Percentiles rank a stretch among this genome's conserved stretches.
Evolutionary conservation across 1,139 yeast genomes (phyloP).

Genomic region (Magnusiomyces clavatus): DNA sequence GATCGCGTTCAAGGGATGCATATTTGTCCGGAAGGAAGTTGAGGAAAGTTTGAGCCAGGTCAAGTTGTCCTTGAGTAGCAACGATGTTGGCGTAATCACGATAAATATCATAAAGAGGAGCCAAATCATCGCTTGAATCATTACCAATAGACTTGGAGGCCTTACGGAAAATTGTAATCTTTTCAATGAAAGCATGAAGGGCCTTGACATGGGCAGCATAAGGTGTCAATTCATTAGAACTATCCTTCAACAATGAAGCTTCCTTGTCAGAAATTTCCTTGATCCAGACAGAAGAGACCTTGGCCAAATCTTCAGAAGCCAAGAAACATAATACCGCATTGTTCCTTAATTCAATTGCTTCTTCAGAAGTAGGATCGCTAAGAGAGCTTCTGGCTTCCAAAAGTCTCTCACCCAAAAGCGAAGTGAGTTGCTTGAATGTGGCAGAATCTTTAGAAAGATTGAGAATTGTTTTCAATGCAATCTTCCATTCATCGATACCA

Average conservation of each 20-base stretch:
- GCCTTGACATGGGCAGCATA: conserved; percentile 83
- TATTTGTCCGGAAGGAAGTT: conserved; percentile 60
- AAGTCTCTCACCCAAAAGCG: conserved; percentile 68
- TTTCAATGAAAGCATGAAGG: conserved; percentile 73
- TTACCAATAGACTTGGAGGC: conserved; percentile 15
- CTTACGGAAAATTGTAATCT: conserved; percentile 67
- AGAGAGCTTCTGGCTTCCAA: conserved; percentile 32
- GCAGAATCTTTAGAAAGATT: conserved; percentile 43
- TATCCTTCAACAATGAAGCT: conserved; percentile 39
- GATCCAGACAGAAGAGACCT: conserved; percentile 77
- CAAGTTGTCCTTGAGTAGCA: conserved; percentile 78
- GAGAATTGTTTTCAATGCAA: conserved; percentile 62
- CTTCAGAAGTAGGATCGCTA: conserved; percentile 19
- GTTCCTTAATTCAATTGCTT: conserved; percentile 43
- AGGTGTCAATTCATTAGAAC: conserved; percentile 44
- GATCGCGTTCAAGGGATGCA: conserved; percentile 62
- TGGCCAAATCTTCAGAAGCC: conserved; percentile 76
- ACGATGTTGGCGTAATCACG: conserved; percentile 76
- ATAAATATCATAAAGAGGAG: conserved; percentile 48
- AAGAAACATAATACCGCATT: conserved; percentile 73
- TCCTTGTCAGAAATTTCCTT: conserved; percentile 62
- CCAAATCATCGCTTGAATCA: conserved; percentile 34
- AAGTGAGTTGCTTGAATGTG: conserved; percentile 47
- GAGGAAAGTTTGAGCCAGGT: conserved; percentile 66
- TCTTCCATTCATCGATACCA: conserved; percentile 75